phyloP scores from a whole-genome alignment of 2,329 filamentous ascomycete species.

The Keithomyces neogunnii region DNA sequence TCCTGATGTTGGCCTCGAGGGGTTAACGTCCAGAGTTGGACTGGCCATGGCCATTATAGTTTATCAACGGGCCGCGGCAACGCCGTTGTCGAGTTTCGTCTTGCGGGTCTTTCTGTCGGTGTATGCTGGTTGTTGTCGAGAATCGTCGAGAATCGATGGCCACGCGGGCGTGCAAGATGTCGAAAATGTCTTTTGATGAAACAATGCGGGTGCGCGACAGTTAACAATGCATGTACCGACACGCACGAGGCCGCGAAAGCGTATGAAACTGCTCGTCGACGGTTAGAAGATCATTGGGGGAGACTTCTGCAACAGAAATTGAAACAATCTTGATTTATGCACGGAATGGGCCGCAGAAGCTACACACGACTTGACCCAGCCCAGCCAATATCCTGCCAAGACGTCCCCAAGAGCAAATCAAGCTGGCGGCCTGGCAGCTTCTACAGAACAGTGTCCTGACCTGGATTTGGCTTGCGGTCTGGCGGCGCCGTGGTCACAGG shows the following conservation, averaged over 20 bases:
- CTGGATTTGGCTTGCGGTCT: too few relatives aligned
- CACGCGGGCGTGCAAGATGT: neutral
- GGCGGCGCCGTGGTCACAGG: too few relatives aligned
- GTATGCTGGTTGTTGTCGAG: neutral
- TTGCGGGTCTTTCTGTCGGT: neutral
- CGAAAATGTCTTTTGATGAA: neutral
- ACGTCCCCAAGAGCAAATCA: too few relatives aligned
- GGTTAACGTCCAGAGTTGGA: slow-evolving; percentile 7
- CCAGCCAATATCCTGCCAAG: too few relatives aligned
- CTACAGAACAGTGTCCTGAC: too few relatives aligned
- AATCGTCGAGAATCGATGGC: neutral
- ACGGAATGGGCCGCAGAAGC: neutral
- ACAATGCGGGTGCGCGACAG: neutral
- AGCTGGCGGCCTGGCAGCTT: too few relatives aligned
- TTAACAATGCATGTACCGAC: neutral
- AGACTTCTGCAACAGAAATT: neutral
- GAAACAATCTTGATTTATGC: neutral
- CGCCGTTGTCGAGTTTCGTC: neutral
- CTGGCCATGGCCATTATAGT: slow-evolving; percentile 4
- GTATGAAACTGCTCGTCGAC: neutral
- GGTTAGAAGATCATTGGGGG: neutral
- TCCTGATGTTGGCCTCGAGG: slow-evolving; percentile 15
- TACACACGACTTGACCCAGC: neutral
- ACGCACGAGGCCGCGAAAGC: neutral
- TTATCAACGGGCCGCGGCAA: neutral